These are phyloP conservation scores for Ogataea corticis DNA, from an alignment of 805 yeast species.

Conservation along the genomic window DNA sequence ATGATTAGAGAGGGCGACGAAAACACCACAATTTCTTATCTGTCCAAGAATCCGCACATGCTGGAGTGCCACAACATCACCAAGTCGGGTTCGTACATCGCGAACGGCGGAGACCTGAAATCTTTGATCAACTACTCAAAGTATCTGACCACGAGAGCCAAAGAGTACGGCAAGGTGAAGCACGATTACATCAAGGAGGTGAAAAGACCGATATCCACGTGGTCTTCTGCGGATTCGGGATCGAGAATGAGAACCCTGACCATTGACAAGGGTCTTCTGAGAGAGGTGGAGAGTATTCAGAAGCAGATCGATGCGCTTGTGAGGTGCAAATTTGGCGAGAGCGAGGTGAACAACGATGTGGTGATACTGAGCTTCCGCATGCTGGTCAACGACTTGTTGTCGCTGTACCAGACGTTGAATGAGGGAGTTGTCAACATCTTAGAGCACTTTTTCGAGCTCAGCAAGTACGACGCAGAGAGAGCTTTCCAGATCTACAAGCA, in stretches of 20 bases:
- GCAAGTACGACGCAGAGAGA: conserved; percentile 79
- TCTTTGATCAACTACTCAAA: conserved; percentile 65
- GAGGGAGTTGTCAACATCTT: conserved; percentile 94
- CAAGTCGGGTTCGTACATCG: conserved; percentile 29
- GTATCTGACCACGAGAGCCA: conserved; percentile 67
- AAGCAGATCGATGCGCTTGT: conserved; percentile 75
- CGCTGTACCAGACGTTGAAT: conserved; percentile 84
- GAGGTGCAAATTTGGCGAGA: conserved; percentile 72
- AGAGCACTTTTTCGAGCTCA: conserved; percentile 94
- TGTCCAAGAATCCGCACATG: conserved; percentile 60
- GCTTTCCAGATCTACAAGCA: conserved; percentile 81
- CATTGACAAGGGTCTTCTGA: conserved; percentile 76
- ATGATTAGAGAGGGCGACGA: conserved; percentile 91
- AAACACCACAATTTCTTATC: conserved; percentile 68
- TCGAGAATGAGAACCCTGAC: conserved; percentile 64
- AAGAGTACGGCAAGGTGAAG: conserved; percentile 62
- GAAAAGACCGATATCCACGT: conserved; percentile 28
- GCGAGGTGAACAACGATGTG: conserved; percentile 82
- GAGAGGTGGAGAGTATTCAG: conserved; percentile 85
- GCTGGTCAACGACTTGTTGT: conserved; percentile 84
- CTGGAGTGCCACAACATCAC: conserved; percentile 50
- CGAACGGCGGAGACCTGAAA: conserved; percentile 50
- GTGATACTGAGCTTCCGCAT: conserved; percentile 81
- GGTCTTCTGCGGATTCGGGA: conserved; percentile 45
- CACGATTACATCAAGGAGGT: conserved; percentile 81